phyloP scores from a whole-genome alignment of 345 rosid genomes.

The Abelmoschus esculentus region DNA sequence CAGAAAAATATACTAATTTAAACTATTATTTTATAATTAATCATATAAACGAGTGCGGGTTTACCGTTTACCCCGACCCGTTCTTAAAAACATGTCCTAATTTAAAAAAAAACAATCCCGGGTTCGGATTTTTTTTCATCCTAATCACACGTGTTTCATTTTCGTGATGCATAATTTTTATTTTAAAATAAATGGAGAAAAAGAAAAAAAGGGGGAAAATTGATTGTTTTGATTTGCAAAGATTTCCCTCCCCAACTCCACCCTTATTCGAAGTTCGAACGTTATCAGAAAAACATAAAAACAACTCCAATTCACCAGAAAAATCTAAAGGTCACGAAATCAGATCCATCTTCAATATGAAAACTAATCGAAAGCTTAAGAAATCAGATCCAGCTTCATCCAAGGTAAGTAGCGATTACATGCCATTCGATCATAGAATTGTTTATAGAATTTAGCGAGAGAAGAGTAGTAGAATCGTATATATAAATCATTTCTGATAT shows the following conservation, averaged over 20 bases:
- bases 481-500: neutral
- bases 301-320: neutral
- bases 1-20: too few relatives aligned
- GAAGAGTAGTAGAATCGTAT: neutral
- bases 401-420: slow-evolving; percentile 27
- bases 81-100: too few relatives aligned
- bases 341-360: slow-evolving; percentile 36
- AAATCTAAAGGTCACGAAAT: slow-evolving; percentile 38
- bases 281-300: neutral
- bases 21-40: too few relatives aligned
- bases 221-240: neutral
- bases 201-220: too few relatives aligned
- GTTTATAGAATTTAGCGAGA: neutral
- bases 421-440: neutral
- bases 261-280: neutral
- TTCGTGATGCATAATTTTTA: neutral
- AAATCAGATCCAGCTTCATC: slow-evolving; percentile 38
- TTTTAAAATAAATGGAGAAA: too few relatives aligned
- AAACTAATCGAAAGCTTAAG: slow-evolving; percentile 34
- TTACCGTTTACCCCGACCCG: too few relatives aligned
- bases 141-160: neutral
- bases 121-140: too few relatives aligned
- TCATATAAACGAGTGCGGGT: too few relatives aligned
- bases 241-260: neutral
- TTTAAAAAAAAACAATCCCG: too few relatives aligned